Conservation (phyloP, 1,284 basidiomycete genomes). For the Moniliophthora roreri region DNA sequence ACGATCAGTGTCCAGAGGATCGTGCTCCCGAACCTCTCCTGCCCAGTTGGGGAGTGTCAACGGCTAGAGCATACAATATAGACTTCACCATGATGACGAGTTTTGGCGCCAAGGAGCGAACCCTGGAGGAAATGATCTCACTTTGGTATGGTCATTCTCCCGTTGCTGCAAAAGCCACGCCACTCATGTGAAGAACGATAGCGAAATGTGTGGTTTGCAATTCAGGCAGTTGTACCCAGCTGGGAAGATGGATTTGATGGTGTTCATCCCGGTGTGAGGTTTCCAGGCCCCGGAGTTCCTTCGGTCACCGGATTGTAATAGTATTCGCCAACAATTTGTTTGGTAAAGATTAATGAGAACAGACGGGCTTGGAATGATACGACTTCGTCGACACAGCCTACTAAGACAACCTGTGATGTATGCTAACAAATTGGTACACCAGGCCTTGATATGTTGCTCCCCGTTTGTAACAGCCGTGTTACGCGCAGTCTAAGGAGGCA, state of each 20-base stretch:
- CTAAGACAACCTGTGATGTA: too few species aligned
- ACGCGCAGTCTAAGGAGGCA: too few species aligned
- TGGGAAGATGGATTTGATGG: conserved; percentile 13
- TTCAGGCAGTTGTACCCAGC: conserved; percentile 14
- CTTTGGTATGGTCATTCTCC: conserved; percentile 8
- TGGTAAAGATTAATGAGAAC: too few species aligned
- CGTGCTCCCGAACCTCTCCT: conserved; percentile 26
- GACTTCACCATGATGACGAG: conserved; percentile 26
- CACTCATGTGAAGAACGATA: conserved; percentile 5
- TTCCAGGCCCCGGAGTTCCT: too few species aligned
- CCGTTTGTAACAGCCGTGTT: too few species aligned
- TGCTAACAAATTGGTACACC: too few species aligned
- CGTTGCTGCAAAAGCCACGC: background rate
- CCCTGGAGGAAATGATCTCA: conserved; percentile 8
- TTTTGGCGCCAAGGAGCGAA: conserved; percentile 5
- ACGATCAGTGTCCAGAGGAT: background rate
- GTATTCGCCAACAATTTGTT: too few species aligned
- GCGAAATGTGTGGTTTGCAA: conserved; percentile 8
- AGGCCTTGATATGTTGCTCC: too few species aligned
- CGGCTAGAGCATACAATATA: conserved; percentile 25
- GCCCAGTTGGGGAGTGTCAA: conserved; percentile 24
- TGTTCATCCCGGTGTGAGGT: conserved; percentile 10
- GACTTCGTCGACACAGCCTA: too few species aligned
- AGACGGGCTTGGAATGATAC: too few species aligned
- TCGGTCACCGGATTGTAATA: too few species aligned